phyloP scores from a whole-genome alignment of 2,329 filamentous ascomycete species.

The Aspergillus fumigatus region DNA sequence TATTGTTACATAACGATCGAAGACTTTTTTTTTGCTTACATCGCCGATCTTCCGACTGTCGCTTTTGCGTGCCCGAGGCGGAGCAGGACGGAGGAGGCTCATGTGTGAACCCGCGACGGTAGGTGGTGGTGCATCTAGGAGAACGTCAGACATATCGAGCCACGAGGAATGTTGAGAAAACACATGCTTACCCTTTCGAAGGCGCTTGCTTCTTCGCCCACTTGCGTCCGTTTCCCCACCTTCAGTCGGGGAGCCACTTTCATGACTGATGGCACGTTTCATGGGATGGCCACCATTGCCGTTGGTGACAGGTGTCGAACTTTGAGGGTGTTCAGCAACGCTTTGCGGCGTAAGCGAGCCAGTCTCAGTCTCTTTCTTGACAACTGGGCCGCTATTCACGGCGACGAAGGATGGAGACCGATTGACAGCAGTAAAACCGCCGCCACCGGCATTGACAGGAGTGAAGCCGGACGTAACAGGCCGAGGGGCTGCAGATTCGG shows the following conservation, averaged over 20 bases:
- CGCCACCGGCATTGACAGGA: constrained; percentile 60
- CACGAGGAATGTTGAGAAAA: constrained; percentile 13
- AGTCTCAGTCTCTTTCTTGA: constrained; percentile 52
- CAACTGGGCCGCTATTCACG: constrained; percentile 35
- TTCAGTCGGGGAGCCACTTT: constrained; percentile 42
- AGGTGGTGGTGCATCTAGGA: constrained; percentile 45
- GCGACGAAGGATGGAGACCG: constrained; percentile 42
- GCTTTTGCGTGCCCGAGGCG: constrained; percentile 53
- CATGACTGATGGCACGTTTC: constrained; percentile 71
- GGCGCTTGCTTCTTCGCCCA: constrained; percentile 82
- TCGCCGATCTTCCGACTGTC: constrained; percentile 56
- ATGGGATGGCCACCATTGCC: constrained; percentile 53
- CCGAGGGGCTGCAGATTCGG: constrained; percentile 37
- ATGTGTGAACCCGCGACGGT: constrained; percentile 96
- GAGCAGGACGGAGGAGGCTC: constrained; percentile 82
- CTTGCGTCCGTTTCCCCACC: constrained; percentile 56
- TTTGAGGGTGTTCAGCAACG: constrained; percentile 60
- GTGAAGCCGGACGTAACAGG: constrained; percentile 57
- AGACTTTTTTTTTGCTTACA: constrained; percentile 34
- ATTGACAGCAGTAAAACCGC: constrained; percentile 57
- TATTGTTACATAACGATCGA: background rate
- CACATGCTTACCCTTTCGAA: constrained; percentile 68
- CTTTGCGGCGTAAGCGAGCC: constrained; percentile 58
- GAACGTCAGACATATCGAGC: background rate
- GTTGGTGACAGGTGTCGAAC: constrained; percentile 52